Evolutionary conservation across 805 yeast species (phyloP).

Genomic region (Ogataea parapolymorpha): DNA sequence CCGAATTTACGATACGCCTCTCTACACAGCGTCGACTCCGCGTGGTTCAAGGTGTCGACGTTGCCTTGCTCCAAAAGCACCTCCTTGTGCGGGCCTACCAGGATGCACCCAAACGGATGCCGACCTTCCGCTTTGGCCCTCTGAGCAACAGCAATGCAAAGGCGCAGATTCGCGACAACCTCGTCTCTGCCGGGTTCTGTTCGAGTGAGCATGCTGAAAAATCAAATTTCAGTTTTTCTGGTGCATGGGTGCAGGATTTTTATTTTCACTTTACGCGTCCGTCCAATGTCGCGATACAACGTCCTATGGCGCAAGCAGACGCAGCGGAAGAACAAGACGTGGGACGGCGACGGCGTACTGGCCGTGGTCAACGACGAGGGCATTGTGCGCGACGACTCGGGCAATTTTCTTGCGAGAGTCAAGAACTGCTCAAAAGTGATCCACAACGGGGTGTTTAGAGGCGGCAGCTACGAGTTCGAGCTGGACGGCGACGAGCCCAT

Average conservation of each 20-base stretch:
- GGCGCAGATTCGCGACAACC: conserved; percentile 7
- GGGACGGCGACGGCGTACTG: conserved; percentile 90
- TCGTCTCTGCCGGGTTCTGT: neutral
- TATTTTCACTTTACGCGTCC: conserved; percentile 1
- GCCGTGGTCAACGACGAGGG: conserved; percentile 28
- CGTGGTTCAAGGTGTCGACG: conserved; percentile 30
- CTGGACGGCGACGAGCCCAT: conserved; percentile 44
- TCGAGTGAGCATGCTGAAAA: neutral
- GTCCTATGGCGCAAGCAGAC: conserved; percentile 72
- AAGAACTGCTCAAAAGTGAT: conserved; percentile 18
- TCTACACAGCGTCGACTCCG: conserved; percentile 27
- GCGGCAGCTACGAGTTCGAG: conserved; percentile 63
- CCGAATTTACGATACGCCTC: conserved; percentile 19
- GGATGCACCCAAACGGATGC: conserved; percentile 31
- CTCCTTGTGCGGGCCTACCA: conserved; percentile 27
- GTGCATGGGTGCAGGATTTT: conserved; percentile 5
- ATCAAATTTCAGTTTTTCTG: neutral
- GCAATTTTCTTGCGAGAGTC: conserved; percentile 23
- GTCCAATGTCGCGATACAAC: conserved; percentile 8
- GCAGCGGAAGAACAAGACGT: conserved; percentile 77
- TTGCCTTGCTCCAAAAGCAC: conserved; percentile 28
- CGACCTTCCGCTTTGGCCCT: conserved; percentile 21
- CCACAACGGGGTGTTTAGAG: conserved; percentile 36
- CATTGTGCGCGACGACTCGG: conserved; percentile 28
- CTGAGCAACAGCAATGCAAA: conserved; percentile 19